A percentile compares a stretch with the other conserved stretches of the same genome.
Conservation (phyloP, 2,329 filamentous ascomycete genomes). For the Leptographium galeiforme region DNA sequence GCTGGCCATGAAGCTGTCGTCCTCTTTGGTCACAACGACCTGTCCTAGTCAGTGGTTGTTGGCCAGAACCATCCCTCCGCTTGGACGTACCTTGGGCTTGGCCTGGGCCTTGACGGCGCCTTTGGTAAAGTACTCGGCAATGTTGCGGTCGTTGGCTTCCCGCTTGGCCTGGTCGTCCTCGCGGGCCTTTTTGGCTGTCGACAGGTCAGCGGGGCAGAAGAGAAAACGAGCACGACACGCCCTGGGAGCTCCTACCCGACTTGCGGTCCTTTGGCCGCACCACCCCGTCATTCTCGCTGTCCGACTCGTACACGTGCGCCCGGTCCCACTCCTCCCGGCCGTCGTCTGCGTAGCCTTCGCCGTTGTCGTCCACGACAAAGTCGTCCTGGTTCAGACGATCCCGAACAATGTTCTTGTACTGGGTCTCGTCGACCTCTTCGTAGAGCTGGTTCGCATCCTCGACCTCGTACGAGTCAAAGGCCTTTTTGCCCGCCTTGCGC, state of each 20-base stretch:
- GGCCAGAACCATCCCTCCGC: no score
- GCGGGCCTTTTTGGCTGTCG: slow-evolving; percentile 66
- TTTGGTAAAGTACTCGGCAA: slow-evolving; percentile 87
- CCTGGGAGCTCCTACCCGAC: slow-evolving; percentile 25
- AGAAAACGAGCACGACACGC: background rate
- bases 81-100: slow-evolving; percentile 88
- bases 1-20: slow-evolving; percentile 74
- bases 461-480: slow-evolving; percentile 74
- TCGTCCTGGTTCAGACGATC: slow-evolving; percentile 84
- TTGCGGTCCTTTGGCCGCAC: slow-evolving; percentile 35
- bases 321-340: slow-evolving; percentile 90
- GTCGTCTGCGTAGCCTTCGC: slow-evolving; percentile 91
- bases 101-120: slow-evolving; percentile 51
- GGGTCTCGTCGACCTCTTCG: slow-evolving; percentile 92
- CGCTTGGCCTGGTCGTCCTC: slow-evolving; percentile 77
- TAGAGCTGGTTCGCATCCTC: slow-evolving; percentile 76
- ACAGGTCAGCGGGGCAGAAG: background rate
- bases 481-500: slow-evolving; percentile 81
- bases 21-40: slow-evolving; percentile 70
- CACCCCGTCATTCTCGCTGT: slow-evolving; percentile 55
- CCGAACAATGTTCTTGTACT: slow-evolving; percentile 92
- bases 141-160: slow-evolving; percentile 80
- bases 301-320: slow-evolving; percentile 52
- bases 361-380: slow-evolving; percentile 97
- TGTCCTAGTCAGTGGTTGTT: slow-evolving; percentile 25